Conservation (phyloP, 129 eudicot genomes). For the Kitagawia praeruptora region DNA sequence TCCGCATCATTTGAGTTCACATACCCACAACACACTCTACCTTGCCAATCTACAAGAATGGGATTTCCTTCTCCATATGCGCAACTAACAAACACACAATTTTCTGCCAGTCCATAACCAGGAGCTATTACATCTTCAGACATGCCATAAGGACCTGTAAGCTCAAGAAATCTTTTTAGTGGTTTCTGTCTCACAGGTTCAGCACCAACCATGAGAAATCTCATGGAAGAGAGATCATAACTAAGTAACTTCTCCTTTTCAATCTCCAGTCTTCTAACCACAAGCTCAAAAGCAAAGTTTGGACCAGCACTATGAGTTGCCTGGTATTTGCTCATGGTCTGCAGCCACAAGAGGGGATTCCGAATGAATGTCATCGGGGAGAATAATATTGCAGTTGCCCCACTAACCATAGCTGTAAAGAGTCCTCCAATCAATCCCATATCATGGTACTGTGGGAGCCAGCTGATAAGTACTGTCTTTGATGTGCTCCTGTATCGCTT, state of each 20-base stretch:
- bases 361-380: slow-evolving; percentile 75
- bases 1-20: slow-evolving; percentile 34
- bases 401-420: slow-evolving; percentile 71
- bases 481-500: slow-evolving; percentile 69
- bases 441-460: slow-evolving; percentile 95
- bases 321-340: slow-evolving; percentile 55
- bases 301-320: slow-evolving; percentile 92
- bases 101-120: slow-evolving; percentile 87
- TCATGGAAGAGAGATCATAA: slow-evolving; percentile 67
- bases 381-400: slow-evolving; percentile 55
- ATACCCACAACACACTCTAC: slow-evolving; percentile 78
- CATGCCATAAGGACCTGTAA: slow-evolving; percentile 62
- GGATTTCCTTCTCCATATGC: slow-evolving; percentile 76
- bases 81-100: slow-evolving; percentile 78
- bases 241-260: slow-evolving; percentile 34
- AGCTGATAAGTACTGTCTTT: slow-evolving; percentile 64
- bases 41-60: slow-evolving; percentile 78
- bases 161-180: slow-evolving; percentile 50
- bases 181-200: slow-evolving; percentile 83
- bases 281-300: slow-evolving; percentile 69
- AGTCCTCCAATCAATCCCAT: slow-evolving; percentile 91
- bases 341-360: slow-evolving; percentile 72
- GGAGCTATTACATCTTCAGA: slow-evolving; percentile 77
- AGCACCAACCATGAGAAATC: slow-evolving; percentile 80
- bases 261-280: slow-evolving; percentile 59